Conservation (phyloP, 495 filamentous ascomycete species). For the Bacidia gigantensis region DNA sequence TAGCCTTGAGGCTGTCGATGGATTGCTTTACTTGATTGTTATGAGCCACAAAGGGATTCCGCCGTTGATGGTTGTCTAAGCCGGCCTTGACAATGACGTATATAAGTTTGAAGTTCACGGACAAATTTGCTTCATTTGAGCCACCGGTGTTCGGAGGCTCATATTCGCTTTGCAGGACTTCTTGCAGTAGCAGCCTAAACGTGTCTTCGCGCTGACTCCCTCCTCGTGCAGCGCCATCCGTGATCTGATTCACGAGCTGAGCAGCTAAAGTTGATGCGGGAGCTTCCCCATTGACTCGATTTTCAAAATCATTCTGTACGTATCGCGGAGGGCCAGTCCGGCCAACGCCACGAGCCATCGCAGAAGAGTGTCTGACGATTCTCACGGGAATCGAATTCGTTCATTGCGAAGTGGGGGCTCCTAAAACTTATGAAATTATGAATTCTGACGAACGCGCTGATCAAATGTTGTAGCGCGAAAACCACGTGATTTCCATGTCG, state of each 20-base stretch:
- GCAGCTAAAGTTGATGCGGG: slow-evolving; percentile 59
- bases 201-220: slow-evolving; percentile 35
- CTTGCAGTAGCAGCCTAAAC: slow-evolving; percentile 50
- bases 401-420: neutral
- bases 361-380: neutral
- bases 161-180: slow-evolving; percentile 39
- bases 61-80: slow-evolving; percentile 45
- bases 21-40: slow-evolving; percentile 43
- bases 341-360: slow-evolving; percentile 13
- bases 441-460: too few species aligned
- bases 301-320: slow-evolving; percentile 1
- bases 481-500: too few species aligned
- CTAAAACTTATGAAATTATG: too few species aligned
- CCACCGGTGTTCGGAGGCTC: slow-evolving; percentile 25
- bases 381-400: neutral
- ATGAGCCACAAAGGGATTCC: slow-evolving; percentile 46
- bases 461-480: too few species aligned
- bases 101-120: slow-evolving; percentile 69
- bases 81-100: slow-evolving; percentile 72
- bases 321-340: slow-evolving; percentile 7
- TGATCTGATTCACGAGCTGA: slow-evolving; percentile 46
- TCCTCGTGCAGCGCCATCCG: slow-evolving; percentile 21
- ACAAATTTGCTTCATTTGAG: slow-evolving; percentile 47
- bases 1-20: slow-evolving; percentile 53
- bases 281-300: slow-evolving; percentile 21